phyloP scores from a whole-genome alignment of 116 monocot species.

The Papilionanthe hybrid region DNA sequence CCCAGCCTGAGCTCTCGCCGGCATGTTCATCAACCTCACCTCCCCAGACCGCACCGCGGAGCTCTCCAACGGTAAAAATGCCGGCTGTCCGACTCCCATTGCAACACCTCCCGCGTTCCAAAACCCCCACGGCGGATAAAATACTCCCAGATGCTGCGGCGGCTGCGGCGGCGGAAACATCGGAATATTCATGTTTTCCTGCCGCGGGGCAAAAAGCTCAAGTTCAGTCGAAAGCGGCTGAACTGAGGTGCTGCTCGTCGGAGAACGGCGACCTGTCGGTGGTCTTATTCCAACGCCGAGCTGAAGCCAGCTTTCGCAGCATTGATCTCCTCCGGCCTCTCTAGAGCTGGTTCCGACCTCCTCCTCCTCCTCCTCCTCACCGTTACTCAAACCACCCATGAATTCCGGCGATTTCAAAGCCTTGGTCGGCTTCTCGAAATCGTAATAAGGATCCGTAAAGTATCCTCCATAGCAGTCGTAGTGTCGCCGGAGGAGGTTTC shows the following conservation, averaged over 20 bases:
- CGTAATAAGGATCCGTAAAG: slow-evolving; percentile 9
- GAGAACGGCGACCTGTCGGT: not conserved
- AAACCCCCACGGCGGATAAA: slow-evolving; percentile 11
- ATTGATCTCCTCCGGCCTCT: slow-evolving; percentile 15
- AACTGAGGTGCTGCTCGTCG: not conserved
- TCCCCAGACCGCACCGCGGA: not conserved
- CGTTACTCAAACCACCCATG: slow-evolving; percentile 2
- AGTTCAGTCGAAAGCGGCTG: slow-evolving; percentile 21
- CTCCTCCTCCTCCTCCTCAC: slow-evolving; percentile 11
- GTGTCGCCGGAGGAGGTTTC: slow-evolving; percentile 42
- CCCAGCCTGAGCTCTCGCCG: slow-evolving; percentile 39
- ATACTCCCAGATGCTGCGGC: not conserved
- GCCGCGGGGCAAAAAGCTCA: slow-evolving; percentile 26
- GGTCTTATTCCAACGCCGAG: slow-evolving; percentile 32
- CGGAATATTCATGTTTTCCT: slow-evolving; percentile 1
- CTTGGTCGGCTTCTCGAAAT: not conserved
- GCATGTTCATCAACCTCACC: slow-evolving; percentile 36
- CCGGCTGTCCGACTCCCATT: not conserved
- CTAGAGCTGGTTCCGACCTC: slow-evolving; percentile 24
- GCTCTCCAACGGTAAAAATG: not conserved
- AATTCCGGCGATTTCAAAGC: not conserved
- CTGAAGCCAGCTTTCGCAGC: slow-evolving; percentile 43
- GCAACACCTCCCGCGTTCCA: slow-evolving; percentile 3
- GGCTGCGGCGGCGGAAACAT: not conserved
- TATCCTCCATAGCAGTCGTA: slow-evolving; percentile 46